These are phyloP conservation scores for Leccinum griseonigrum DNA, from an alignment of 1,284 basidiomycete species.

Conservation along the genomic window DNA sequence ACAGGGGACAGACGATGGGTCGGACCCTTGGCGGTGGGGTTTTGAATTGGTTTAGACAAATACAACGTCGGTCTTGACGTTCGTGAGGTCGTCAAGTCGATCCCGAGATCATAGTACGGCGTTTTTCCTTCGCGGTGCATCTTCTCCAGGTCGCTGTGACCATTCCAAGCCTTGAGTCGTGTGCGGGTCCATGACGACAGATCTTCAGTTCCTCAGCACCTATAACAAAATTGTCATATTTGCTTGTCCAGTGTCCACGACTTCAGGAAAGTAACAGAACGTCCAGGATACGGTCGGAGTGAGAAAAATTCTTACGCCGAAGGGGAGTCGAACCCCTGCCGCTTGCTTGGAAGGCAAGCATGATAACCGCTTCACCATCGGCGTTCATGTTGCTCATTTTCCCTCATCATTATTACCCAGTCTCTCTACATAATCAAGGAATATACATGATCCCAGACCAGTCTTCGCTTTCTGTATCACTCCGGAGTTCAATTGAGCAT, in stretches of 20 bases:
- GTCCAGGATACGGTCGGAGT: no score
- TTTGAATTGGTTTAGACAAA: constrained; percentile 46
- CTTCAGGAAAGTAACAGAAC: no score
- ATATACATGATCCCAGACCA: no score
- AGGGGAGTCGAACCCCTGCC: constrained; percentile 81
- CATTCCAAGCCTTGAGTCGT: constrained; percentile 63
- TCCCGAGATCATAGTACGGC: constrained; percentile 69
- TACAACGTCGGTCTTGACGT: constrained; percentile 65
- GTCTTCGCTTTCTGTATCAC: neutral
- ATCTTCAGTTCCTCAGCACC: constrained; percentile 21
- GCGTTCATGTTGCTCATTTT: no score
- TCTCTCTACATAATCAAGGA: accelerated
- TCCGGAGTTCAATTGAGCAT: neutral
- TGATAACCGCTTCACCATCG: constrained; percentile 82
- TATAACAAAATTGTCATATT: no score
- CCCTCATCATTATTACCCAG: no score
- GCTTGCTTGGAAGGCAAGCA: constrained; percentile 86
- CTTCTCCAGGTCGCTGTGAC: constrained; percentile 70
- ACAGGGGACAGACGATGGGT: constrained; percentile 57
- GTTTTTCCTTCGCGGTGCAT: constrained; percentile 51
- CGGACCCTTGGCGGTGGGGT: constrained; percentile 37
- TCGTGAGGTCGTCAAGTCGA: constrained; percentile 68
- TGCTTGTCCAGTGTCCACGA: no score
- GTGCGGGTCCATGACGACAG: constrained; percentile 22
- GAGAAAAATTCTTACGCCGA: constrained; percentile 43